A percentile compares a stretch with the other conserved stretches of the same genome.
These are phyloP conservation scores for Schoenoplectus tabernaemontani DNA, from an alignment of 202 grass and related monocot species.

Conservation along the genomic window DNA sequence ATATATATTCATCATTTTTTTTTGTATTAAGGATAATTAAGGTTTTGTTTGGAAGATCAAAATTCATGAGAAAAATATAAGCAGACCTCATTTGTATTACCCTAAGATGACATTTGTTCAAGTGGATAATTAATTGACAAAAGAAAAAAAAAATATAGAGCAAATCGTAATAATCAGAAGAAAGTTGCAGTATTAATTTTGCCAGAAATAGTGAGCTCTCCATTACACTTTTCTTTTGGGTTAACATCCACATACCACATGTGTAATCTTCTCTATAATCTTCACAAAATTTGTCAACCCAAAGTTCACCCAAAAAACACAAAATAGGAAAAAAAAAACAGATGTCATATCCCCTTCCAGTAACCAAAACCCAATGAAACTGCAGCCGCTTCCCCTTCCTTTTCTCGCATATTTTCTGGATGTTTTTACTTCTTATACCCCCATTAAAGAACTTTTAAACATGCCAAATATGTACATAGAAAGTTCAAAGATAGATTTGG, in stretches of 20 bases:
- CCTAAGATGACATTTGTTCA: not conserved
- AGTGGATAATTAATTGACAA: not conserved
- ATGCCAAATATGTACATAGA: not conserved
- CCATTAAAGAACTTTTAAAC: not conserved
- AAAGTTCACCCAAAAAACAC: not conserved
- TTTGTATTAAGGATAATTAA: not conserved
- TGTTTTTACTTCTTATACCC: not conserved
- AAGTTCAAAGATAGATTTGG: not conserved
- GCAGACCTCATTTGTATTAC: not conserved
- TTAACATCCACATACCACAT: conserved; percentile 6
- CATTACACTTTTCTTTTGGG: conserved; percentile 11
- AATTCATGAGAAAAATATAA: not conserved
- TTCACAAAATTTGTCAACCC: conserved; percentile 32
- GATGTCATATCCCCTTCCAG: not conserved
- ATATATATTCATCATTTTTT: too few relatives aligned
- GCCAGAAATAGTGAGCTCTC: not conserved
- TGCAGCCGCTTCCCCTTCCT: not conserved
- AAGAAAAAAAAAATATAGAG: not conserved
- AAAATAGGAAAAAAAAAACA: not conserved
- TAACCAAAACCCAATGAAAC: not conserved
- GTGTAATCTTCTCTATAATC: conserved; percentile 12
- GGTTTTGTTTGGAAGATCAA: not conserved
- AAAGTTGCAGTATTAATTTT: not conserved
- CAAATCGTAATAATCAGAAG: not conserved
- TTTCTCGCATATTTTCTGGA: not conserved